Percentiles rank a stretch among this genome's conserved stretches.
phyloP scores from a whole-genome alignment of 768 basidiomycete species.

The Suillus paluster region DNA sequence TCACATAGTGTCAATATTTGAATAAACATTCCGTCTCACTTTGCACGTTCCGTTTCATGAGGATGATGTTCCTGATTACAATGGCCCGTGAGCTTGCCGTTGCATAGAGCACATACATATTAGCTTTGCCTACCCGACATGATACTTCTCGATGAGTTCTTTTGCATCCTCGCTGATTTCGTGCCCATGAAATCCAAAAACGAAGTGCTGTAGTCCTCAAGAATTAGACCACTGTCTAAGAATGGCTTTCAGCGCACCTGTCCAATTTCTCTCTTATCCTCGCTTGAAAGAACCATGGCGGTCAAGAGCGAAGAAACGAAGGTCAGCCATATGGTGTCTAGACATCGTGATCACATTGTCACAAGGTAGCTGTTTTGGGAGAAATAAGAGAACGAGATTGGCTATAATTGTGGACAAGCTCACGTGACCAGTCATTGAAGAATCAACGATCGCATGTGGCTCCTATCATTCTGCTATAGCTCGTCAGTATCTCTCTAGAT shows the following conservation, averaged over 20 bases:
- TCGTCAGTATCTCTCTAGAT: too few species aligned
- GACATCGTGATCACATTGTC: neutral
- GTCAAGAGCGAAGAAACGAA: neutral
- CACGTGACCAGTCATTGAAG: neutral
- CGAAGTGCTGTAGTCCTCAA: conserved; percentile 58
- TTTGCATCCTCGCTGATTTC: conserved; percentile 54
- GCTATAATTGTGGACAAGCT: too few species aligned
- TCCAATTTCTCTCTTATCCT: conserved; percentile 48
- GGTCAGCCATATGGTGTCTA: neutral
- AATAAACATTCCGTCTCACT: conserved; percentile 34
- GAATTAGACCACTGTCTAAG: neutral
- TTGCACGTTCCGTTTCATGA: conserved; percentile 70
- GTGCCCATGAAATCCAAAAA: conserved; percentile 70
- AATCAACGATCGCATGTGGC: neutral
- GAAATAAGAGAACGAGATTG: too few species aligned
- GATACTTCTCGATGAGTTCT: conserved; percentile 62
- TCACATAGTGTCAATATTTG: neutral
- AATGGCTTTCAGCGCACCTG: conserved; percentile 38
- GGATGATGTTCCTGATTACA: conserved; percentile 52
- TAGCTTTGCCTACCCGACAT: conserved; percentile 49
- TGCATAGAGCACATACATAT: neutral
- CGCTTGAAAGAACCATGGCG: conserved; percentile 31
- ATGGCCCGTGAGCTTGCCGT: neutral
- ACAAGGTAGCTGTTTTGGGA: too few species aligned
- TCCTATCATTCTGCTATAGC: too few species aligned